Percentiles rank a stretch among this genome's conserved stretches.
Evolutionary conservation across 2,329 filamentous ascomycete genomes (phyloP).

Genomic region (Penicillium fuscoglaucum): DNA sequence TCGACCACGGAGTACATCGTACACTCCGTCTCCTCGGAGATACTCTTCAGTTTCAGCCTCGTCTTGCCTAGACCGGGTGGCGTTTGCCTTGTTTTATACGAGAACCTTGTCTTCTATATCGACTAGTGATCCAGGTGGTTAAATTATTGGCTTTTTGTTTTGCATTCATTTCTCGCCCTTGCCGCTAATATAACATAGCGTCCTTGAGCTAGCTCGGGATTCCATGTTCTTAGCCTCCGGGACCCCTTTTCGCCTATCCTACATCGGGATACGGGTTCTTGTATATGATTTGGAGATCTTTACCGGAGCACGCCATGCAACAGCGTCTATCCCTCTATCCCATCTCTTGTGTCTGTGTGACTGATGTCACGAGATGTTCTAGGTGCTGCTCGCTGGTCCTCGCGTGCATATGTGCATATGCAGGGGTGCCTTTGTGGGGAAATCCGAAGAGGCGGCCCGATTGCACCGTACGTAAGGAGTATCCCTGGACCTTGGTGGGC

Average conservation of each 20-base stretch:
- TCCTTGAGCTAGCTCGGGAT: neutral
- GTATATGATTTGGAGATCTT: neutral
- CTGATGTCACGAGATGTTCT: neutral
- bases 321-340: neutral
- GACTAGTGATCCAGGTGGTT: neutral
- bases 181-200: constrained; percentile 2
- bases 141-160: neutral
- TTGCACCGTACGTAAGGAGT: neutral
- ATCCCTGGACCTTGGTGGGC: neutral
- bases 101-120: neutral
- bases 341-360: neutral
- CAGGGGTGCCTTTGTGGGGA: neutral
- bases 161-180: neutral
- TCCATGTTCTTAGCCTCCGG: neutral
- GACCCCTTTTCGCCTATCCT: neutral
- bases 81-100: constrained; percentile 1
- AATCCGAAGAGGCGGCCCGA: neutral
- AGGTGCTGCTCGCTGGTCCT: neutral
- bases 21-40: constrained; percentile 1
- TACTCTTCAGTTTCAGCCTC: neutral
- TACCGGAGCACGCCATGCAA: neutral
- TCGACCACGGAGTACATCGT: neutral
- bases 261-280: neutral
- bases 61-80: neutral
- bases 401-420: neutral